phyloP scores from a whole-genome alignment of 2,329 filamentous ascomycete genomes.

The Trichophyton rubrum region DNA sequence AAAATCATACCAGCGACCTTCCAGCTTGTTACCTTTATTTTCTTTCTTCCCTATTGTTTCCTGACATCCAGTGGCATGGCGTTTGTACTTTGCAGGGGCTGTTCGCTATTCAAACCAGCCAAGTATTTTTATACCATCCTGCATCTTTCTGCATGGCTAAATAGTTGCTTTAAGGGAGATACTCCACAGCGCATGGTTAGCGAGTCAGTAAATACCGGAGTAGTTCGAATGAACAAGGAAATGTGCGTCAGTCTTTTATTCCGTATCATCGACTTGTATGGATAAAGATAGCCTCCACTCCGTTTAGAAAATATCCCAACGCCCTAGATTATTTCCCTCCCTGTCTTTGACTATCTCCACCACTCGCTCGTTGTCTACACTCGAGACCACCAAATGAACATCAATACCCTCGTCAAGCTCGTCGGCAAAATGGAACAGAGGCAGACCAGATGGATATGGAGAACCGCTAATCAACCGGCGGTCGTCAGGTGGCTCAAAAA shows the following conservation, averaged over 20 bases:
- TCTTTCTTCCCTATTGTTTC: background rate
- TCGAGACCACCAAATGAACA: conserved; percentile 27
- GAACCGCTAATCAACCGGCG: background rate
- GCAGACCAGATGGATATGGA: background rate
- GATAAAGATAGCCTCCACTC: too few species aligned
- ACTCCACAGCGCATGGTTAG: background rate
- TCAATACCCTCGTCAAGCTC: conserved; percentile 30
- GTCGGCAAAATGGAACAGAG: conserved; percentile 24
- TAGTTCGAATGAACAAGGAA: too few species aligned
- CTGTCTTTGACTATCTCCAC: conserved; percentile 32
- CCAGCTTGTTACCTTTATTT: background rate
- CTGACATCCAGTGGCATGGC: background rate
- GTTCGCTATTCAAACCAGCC: background rate
- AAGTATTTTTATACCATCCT: background rate
- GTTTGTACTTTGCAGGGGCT: background rate
- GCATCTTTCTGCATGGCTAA: background rate
- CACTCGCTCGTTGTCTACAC: conserved; percentile 16
- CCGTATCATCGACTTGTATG: too few species aligned
- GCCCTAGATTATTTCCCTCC: conserved; percentile 23
- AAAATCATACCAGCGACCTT: background rate
- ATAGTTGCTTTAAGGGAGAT: background rate
- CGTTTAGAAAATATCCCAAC: conserved; percentile 23
- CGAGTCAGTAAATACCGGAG: background rate
- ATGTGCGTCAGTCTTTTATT: too few species aligned
- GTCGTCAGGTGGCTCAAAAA: background rate